Evolutionary conservation across 768 basidiomycete genomes (phyloP).

Genomic region (Agrocybe praecox): DNA sequence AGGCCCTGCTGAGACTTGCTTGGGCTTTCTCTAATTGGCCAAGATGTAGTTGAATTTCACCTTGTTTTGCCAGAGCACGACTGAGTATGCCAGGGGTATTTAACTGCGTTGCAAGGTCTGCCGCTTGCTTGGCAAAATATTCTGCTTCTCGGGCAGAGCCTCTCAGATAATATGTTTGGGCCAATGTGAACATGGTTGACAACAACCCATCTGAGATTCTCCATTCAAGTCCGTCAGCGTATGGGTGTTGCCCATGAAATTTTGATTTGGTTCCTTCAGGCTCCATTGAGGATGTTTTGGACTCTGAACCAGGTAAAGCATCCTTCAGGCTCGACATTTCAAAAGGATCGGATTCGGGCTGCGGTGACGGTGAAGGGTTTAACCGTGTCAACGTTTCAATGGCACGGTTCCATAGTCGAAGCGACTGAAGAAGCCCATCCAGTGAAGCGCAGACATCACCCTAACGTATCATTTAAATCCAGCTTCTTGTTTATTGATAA

Average conservation of each 20-base stretch:
- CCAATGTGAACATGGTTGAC: slow-evolving; percentile 63
- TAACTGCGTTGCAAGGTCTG: slow-evolving; percentile 69
- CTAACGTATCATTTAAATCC: no score
- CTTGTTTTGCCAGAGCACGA: slow-evolving; percentile 66
- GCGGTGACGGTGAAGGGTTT: slow-evolving; percentile 34
- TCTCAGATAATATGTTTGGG: slow-evolving; percentile 63
- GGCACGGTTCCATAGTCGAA: slow-evolving; percentile 83
- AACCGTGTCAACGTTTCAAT: slow-evolving; percentile 68
- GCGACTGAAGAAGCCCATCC: slow-evolving; percentile 62
- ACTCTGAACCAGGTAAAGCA: slow-evolving; percentile 32
- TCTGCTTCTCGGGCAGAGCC: slow-evolving; percentile 87
- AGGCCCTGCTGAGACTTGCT: slow-evolving; percentile 53
- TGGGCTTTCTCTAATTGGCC: slow-evolving; percentile 60
- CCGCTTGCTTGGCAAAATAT: slow-evolving; percentile 79
- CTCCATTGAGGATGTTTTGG: slow-evolving; percentile 14
- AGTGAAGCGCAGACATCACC: slow-evolving; percentile 62
- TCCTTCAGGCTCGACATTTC: slow-evolving; percentile 47
- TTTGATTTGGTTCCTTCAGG: slow-evolving; percentile 24
- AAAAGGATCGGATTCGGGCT: slow-evolving; percentile 60
- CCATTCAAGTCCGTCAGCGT: slow-evolving; percentile 71
- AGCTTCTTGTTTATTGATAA: no score
- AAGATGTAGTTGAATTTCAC: slow-evolving; percentile 70
- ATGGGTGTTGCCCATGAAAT: slow-evolving; percentile 23
- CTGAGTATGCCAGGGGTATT: slow-evolving; percentile 66
- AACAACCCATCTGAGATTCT: slow-evolving; percentile 74